Percentiles rank a stretch among this genome's conserved stretches.
These are phyloP conservation scores for Teratosphaeria destructans DNA, from an alignment of 2,329 filamentous ascomycete species.

Conservation along the genomic window DNA sequence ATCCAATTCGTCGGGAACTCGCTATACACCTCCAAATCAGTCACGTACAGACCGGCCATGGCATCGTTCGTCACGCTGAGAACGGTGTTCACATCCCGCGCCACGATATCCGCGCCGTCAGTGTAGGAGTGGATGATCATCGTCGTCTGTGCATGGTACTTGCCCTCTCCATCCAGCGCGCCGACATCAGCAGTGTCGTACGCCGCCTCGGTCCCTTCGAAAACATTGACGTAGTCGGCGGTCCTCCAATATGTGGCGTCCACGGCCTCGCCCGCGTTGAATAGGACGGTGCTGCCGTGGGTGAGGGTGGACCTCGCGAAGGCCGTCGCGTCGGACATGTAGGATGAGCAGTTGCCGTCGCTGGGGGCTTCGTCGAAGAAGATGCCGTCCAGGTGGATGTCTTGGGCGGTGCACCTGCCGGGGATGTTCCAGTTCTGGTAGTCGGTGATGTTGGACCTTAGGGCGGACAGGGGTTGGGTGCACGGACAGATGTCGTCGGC, in stretches of 20 bases:
- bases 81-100: slow-evolving; percentile 2
- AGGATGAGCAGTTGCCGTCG: slow-evolving; percentile 5
- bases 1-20: slow-evolving; percentile 1
- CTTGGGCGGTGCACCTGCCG: slow-evolving; percentile 2
- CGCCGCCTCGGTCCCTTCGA: slow-evolving; percentile 10
- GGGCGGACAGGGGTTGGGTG: slow-evolving; percentile 4
- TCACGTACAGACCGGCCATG: slow-evolving; percentile 5
- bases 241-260: slow-evolving; percentile 9
- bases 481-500: slow-evolving; percentile 13
- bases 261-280: slow-evolving; percentile 14
- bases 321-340: slow-evolving; percentile 10
- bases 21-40: slow-evolving; percentile 1
- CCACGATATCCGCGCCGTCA: not conserved
- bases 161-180: slow-evolving; percentile 2
- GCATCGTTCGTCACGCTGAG: not conserved
- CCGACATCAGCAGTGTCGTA: slow-evolving; percentile 6
- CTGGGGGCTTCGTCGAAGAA: slow-evolving; percentile 22
- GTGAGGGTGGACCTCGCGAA: slow-evolving; percentile 6
- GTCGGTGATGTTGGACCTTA: slow-evolving; percentile 3
- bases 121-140: slow-evolving; percentile 13
- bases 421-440: slow-evolving; percentile 5
- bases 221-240: slow-evolving; percentile 16
- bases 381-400: slow-evolving; percentile 19
- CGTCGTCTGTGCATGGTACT: slow-evolving; percentile 6
- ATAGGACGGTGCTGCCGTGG: slow-evolving; percentile 11